Conservation (phyloP, 176 grass and related monocot genomes). For the Elaeis guineensis region DNA sequence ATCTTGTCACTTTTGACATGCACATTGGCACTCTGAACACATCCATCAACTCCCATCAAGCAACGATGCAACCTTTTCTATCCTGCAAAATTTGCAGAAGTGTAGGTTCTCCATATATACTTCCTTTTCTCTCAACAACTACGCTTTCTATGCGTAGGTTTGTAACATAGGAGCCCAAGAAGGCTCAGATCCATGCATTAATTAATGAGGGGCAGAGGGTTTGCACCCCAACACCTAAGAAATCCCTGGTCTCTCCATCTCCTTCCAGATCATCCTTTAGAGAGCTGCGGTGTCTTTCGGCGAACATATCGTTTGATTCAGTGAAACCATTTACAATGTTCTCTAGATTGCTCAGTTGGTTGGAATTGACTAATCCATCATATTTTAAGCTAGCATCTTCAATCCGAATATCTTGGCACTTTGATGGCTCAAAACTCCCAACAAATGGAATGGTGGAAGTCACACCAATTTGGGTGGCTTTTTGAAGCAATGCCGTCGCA, state of each 20-base stretch:
- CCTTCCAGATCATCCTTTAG: slow-evolving; percentile 31
- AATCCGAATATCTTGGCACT: not conserved
- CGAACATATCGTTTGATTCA: slow-evolving; percentile 33
- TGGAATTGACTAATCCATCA: slow-evolving; percentile 16
- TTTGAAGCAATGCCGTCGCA: slow-evolving; percentile 8
- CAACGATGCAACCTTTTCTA: not conserved
- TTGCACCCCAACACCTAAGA: slow-evolving; percentile 80
- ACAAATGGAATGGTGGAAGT: slow-evolving; percentile 13
- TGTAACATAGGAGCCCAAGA: not conserved
- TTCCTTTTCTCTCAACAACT: slow-evolving; percentile 9
- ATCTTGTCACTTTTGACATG: slow-evolving; percentile 11
- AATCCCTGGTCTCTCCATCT: slow-evolving; percentile 71
- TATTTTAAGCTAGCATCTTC: slow-evolving; percentile 34
- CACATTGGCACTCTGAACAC: not conserved
- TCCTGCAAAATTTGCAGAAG: not conserved
- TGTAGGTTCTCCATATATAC: not conserved
- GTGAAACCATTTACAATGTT: slow-evolving; percentile 24
- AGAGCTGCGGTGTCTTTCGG: slow-evolving; percentile 25
- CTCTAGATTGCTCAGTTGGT: slow-evolving; percentile 21
- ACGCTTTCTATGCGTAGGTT: not conserved
- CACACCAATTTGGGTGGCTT: slow-evolving; percentile 1
- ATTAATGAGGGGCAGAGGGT: slow-evolving; percentile 57
- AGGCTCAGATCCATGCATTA: slow-evolving; percentile 55
- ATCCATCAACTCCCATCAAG: not conserved
- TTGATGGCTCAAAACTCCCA: slow-evolving; percentile 23